Evolutionary conservation across 768 basidiomycete genomes (phyloP), one percentile per base, ranked within the genome.

Genomic region (Clavulina sp.): DNA sequence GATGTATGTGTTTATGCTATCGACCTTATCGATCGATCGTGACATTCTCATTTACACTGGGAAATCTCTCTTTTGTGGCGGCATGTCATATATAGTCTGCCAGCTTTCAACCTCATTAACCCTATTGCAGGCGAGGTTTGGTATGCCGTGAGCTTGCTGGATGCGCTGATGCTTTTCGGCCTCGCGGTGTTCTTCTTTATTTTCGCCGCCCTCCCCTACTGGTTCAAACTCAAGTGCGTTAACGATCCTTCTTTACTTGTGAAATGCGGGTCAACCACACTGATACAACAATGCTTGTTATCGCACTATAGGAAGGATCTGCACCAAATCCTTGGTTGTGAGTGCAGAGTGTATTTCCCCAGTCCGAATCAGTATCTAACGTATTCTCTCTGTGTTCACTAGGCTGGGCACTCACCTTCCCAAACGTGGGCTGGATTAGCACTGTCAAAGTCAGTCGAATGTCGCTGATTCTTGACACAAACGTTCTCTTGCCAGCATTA

Each of bases 151-250:
- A 28, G 43, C 43, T 9, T 46, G 13, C 26, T 46, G 16, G 43
- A 26, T 16, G 43, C 16, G 43, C 13, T 46, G 9, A 13, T 46
- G 43, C 43, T 46, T 26, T 28, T 46, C 43, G 43, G 43, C 9
- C 43, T 46, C 26, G 13, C 43, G 24, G 43, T 46, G 43, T 46
- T 46, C 26, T 46, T 46, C 43, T 46, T 46, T 24, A 26, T 46
- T 9, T 46, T 46, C 26, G 13, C 43, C 13, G 13, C 24, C 13
- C 26, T 46, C 9, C 43, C 43, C 13, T 46, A 46, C 43, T 46
- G 43, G 43, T 46, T 46, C 1, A 46, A 46, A 46, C 26, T 46
- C 13, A 9, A 46, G 43, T 46, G 13, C 43, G 19, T 9, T 38
- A 38, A 9, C 19, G 9, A 9, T 19, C 9, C 34, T 38, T 9